Evolutionary conservation across 2,329 filamentous ascomycete species (phyloP).

Genomic region (Sclerotinia minor): DNA sequence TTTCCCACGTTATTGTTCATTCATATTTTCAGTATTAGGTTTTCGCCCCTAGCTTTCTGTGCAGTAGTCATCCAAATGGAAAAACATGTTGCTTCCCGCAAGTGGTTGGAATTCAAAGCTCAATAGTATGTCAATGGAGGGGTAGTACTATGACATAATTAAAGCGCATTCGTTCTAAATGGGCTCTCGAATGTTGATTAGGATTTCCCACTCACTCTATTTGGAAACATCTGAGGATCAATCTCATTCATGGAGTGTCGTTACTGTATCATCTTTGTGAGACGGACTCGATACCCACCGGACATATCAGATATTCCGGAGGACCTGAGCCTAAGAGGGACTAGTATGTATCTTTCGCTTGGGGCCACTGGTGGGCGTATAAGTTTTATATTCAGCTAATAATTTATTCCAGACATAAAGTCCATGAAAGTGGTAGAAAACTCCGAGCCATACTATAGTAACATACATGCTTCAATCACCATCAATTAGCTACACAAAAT

Average conservation of each 20-base stretch:
- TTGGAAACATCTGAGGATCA: background rate
- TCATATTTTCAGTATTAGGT: background rate
- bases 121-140: background rate
- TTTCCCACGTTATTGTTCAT: background rate
- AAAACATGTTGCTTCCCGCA: background rate
- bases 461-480: background rate
- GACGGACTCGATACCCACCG: background rate
- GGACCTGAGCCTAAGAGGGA: no score
- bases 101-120: background rate
- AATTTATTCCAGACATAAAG: background rate
- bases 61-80: background rate
- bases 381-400: background rate
- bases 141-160: no score
- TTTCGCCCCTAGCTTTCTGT: fast-evolving
- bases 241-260: background rate
- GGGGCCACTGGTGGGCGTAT: background rate
- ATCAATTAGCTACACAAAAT: no score
- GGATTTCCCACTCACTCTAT: no score
- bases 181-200: background rate
- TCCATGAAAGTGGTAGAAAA: background rate
- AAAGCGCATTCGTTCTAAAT: background rate
- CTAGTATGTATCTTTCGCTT: background rate
- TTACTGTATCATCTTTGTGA: background rate
- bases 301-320: no score
- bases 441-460: no score